phyloP scores from a whole-genome alignment of 495 filamentous ascomycete species.

The Penicillium egyptiacum region DNA sequence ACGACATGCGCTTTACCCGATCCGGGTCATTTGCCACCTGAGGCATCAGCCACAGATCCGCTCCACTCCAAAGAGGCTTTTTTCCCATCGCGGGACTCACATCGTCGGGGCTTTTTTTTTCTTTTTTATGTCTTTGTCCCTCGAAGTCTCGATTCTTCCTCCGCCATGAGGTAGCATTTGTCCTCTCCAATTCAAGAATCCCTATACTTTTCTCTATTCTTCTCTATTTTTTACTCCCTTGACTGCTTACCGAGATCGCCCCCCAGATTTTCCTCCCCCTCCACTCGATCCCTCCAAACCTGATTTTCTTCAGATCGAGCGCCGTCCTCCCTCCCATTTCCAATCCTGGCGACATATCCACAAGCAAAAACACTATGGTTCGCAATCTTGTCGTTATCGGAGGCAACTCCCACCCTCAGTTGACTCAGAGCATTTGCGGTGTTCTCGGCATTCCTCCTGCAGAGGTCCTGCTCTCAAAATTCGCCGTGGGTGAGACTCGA shows the following conservation, averaged over 20 bases:
- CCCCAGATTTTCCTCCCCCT: constrained; percentile 40
- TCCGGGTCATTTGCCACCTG: constrained; percentile 29
- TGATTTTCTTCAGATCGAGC: constrained; percentile 30
- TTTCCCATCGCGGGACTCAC: constrained; percentile 40
- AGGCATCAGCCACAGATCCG: constrained; percentile 13
- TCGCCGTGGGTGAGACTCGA: constrained; percentile 89
- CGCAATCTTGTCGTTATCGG: constrained; percentile 94
- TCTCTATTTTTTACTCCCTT: constrained; percentile 15
- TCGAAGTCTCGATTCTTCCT: constrained; percentile 22
- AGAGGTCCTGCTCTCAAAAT: constrained; percentile 82
- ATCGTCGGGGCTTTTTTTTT: constrained; percentile 24
- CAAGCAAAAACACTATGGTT: constrained; percentile 62
- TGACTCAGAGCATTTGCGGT: constrained; percentile 81
- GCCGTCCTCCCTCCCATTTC: constrained; percentile 14
- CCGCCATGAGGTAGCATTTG: constrained; percentile 43
- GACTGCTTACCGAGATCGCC: constrained; percentile 27
- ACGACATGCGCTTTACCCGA: constrained; percentile 33
- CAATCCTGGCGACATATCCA: constrained; percentile 5
- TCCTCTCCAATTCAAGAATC: constrained; percentile 20
- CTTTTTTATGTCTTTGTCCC: constrained; percentile 25
- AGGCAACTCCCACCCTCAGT: constrained; percentile 85
- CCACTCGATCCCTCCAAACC: constrained; percentile 32
- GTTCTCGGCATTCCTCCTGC: constrained; percentile 82
- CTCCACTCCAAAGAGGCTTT: constrained; percentile 39
- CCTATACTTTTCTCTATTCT: constrained; percentile 19